Percentiles rank a stretch among this genome's conserved stretches.
phyloP scores from a whole-genome alignment of 345 rosid genomes.

The Adansonia digitata region DNA sequence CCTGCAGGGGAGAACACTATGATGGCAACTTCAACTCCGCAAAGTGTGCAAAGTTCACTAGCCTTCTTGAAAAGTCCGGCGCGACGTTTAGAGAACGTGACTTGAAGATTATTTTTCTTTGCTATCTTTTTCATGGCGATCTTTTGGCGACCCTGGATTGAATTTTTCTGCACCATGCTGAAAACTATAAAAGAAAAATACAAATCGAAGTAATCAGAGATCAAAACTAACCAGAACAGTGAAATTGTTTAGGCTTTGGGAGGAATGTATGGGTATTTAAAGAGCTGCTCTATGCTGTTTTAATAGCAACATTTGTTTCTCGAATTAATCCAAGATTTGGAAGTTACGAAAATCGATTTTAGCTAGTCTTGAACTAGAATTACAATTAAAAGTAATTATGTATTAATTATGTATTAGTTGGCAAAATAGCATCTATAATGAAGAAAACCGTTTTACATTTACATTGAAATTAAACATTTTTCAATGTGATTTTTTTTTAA shows the following conservation, averaged over 20 bases:
- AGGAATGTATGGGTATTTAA: background rate
- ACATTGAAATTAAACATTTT: background rate
- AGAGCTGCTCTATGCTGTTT: background rate
- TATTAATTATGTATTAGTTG: background rate
- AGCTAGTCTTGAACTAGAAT: background rate
- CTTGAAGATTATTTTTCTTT: slow-evolving; percentile 35
- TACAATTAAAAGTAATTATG: background rate
- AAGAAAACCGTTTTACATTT: background rate
- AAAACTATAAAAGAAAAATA: background rate
- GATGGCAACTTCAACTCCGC: slow-evolving; percentile 35
- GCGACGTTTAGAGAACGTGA: slow-evolving; percentile 59
- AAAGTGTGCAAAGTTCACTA: slow-evolving; percentile 47
- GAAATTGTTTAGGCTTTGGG: background rate
- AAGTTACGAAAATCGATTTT: background rate
- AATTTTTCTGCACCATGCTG: slow-evolving; percentile 8
- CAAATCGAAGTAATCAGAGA: background rate
- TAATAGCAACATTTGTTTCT: background rate
- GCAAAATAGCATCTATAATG: background rate
- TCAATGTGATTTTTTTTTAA: background rate
- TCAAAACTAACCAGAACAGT: too few species aligned
- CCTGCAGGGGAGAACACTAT: slow-evolving; percentile 45
- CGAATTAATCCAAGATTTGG: background rate
- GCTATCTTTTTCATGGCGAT: slow-evolving; percentile 20
- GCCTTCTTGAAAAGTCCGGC: slow-evolving; percentile 54
- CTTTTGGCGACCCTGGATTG: slow-evolving; percentile 30